Percentiles rank a stretch among this genome's conserved stretches.
Evolutionary conservation across 495 filamentous ascomycete species (phyloP).

Genomic region (Cenococcum geophilum): DNA sequence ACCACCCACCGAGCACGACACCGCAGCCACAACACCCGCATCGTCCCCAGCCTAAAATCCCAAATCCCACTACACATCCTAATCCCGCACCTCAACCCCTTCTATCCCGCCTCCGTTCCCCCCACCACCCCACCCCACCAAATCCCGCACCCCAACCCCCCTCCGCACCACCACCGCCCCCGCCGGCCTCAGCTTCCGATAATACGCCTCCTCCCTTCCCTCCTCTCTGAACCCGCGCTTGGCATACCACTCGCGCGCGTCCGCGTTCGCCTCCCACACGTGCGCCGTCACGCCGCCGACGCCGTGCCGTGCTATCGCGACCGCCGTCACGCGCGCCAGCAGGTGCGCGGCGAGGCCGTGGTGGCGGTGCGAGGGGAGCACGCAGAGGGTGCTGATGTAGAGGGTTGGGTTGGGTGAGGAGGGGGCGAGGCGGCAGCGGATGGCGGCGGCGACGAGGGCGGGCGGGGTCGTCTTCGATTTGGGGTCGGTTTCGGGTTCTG

Average conservation of each 20-base stretch:
- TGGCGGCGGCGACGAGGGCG: conserved; percentile 62
- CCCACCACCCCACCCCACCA: conserved; percentile 23
- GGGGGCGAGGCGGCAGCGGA: conserved; percentile 35
- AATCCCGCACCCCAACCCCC: conserved; percentile 38
- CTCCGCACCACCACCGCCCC: conserved; percentile 70
- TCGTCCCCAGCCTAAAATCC: too few species aligned
- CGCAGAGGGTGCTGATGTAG: conserved; percentile 82
- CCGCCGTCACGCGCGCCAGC: conserved; percentile 50
- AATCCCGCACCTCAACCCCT: not conserved
- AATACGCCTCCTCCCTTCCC: conserved; percentile 62
- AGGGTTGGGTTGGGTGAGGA: conserved; percentile 41
- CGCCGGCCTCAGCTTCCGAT: conserved; percentile 72
- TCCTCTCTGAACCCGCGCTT: conserved; percentile 67
- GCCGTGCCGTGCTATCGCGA: conserved; percentile 40
- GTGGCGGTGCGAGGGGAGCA: conserved; percentile 75
- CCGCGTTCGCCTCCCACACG: conserved; percentile 88
- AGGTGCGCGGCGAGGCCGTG: conserved; percentile 73
- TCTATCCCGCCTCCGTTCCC: not conserved
- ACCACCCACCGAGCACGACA: too few species aligned
- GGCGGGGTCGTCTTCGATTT: too few species aligned
- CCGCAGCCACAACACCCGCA: too few species aligned
- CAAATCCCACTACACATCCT: too few species aligned
- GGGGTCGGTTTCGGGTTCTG: too few species aligned
- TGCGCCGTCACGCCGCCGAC: conserved; percentile 69
- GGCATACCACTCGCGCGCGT: conserved; percentile 79